Percentiles rank a stretch among this genome's conserved stretches.
Evolutionary conservation across 169 alveolate genomes (phyloP).

Genomic region (Theileria orientalis): DNA sequence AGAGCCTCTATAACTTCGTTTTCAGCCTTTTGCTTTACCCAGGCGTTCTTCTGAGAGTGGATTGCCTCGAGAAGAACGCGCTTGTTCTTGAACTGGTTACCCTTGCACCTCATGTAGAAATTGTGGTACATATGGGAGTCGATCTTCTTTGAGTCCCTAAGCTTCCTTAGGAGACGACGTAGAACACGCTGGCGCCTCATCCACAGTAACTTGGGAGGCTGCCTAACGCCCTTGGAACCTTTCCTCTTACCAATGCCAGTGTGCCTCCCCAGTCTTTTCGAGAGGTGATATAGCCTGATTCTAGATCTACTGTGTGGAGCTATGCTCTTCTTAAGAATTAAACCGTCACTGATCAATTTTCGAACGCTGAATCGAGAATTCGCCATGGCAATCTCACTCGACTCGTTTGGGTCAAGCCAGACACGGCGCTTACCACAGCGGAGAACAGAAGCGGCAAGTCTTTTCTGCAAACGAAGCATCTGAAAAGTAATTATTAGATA

Average conservation of each 20-base stretch:
- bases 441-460: constrained; percentile 96
- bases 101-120: constrained; percentile 96
- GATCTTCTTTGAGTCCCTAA: constrained; percentile 94
- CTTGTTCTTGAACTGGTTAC: constrained; percentile 97
- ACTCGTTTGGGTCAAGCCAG: constrained; percentile 99
- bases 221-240: constrained; percentile 97
- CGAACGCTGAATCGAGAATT: constrained; percentile 95
- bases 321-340: constrained; percentile 94
- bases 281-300: constrained; percentile 87
- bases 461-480: constrained; percentile 92
- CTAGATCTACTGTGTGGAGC: constrained; percentile 95
- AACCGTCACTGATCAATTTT: constrained; percentile 95
- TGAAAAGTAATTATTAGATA: constrained; percentile 30
- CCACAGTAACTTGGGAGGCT: constrained; percentile 96
- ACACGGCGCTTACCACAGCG: constrained; percentile 96
- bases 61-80: constrained; percentile 95
- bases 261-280: constrained; percentile 97
- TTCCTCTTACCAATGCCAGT: constrained; percentile 96
- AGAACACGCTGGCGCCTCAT: constrained; percentile 98
- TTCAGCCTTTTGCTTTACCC: constrained; percentile 86
- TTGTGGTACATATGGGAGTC: constrained; percentile 96
- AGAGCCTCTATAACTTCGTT: constrained; percentile 85
- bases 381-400: constrained; percentile 95
- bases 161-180: constrained; percentile 94
- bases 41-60: constrained; percentile 90